Evolutionary conservation across 129 eudicot genomes (phyloP).

Genomic region (Gnaphalium uliginosum): DNA sequence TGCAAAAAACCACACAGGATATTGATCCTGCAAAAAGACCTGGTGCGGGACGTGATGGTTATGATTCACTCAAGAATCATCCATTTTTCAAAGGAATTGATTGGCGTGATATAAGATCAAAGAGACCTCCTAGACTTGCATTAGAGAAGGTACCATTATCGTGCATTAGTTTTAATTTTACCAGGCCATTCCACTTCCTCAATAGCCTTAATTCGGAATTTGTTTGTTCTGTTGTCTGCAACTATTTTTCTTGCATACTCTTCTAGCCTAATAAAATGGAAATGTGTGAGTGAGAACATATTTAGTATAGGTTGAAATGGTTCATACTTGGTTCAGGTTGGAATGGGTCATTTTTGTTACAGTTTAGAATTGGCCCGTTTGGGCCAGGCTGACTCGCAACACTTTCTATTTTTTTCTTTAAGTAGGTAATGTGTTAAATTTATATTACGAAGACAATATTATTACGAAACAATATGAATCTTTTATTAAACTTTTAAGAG

Average conservation of each 20-base stretch:
- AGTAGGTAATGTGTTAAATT: background rate
- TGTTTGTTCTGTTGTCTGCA: background rate
- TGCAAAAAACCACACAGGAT: slow-evolving; percentile 49
- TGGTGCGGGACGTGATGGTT: slow-evolving; percentile 94
- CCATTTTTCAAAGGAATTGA: slow-evolving; percentile 78
- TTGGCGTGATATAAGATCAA: slow-evolving; percentile 67
- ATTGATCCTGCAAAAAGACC: slow-evolving; percentile 83
- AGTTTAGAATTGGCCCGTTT: background rate
- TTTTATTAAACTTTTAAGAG: background rate
- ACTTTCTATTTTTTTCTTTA: background rate
- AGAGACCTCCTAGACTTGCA: slow-evolving; percentile 72
- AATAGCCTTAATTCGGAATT: background rate
- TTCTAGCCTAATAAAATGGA: background rate
- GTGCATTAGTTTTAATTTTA: background rate
- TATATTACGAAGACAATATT: background rate
- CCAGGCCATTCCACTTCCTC: background rate
- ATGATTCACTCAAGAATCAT: slow-evolving; percentile 70
- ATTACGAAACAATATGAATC: background rate
- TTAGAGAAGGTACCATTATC: slow-evolving; percentile 49
- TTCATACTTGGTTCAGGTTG: background rate
- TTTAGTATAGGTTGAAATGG: background rate
- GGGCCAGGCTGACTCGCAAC: background rate
- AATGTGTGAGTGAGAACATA: background rate
- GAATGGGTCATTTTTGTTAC: background rate
- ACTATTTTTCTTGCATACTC: background rate